Evolutionary conservation across 139 green algal genomes (phyloP).

Genomic region (Chlorella ohadii): DNA sequence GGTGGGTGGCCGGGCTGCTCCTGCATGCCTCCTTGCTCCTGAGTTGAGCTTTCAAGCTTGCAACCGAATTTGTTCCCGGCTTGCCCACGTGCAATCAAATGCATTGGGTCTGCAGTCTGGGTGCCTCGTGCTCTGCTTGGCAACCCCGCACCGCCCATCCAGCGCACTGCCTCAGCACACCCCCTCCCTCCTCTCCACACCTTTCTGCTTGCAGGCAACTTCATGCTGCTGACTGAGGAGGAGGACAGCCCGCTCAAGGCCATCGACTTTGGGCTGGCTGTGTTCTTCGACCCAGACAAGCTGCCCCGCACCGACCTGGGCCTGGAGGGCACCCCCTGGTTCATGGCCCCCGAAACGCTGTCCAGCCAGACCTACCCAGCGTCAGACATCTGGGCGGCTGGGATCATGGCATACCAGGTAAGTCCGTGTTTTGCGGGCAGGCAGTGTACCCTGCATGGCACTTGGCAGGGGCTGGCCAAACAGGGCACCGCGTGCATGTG

Average conservation of each 20-base stretch:
- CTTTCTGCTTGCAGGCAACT: constrained; percentile 77
- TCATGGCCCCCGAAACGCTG: constrained; percentile 87
- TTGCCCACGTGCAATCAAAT: too few species aligned
- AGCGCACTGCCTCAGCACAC: constrained; percentile 44
- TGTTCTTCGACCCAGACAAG: constrained; percentile 80
- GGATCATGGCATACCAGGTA: constrained; percentile 89
- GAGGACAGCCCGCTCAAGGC: constrained; percentile 83
- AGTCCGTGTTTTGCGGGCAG: too few species aligned
- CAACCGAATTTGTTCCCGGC: too few species aligned
- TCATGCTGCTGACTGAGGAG: constrained; percentile 84
- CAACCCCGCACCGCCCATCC: too few species aligned
- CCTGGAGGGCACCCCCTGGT: constrained; percentile 92
- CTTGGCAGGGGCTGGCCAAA: too few species aligned
- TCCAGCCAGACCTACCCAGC: constrained; percentile 71
- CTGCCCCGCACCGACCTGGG: constrained; percentile 84
- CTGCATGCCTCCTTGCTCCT: too few species aligned
- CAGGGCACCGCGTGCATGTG: too few species aligned
- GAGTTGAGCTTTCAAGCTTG: too few species aligned
- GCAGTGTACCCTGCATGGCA: too few species aligned
- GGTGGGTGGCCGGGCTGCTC: not conserved
- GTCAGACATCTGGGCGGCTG: constrained; percentile 88
- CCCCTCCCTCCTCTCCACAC: not conserved
- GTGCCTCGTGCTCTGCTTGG: too few species aligned
- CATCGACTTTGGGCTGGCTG: constrained; percentile 93
- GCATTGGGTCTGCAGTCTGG: too few species aligned